A percentile compares a stretch with the other conserved stretches of the same genome.
phyloP scores from a whole-genome alignment of 2,329 filamentous ascomycete species.

The Dactylellina drechsleri region DNA sequence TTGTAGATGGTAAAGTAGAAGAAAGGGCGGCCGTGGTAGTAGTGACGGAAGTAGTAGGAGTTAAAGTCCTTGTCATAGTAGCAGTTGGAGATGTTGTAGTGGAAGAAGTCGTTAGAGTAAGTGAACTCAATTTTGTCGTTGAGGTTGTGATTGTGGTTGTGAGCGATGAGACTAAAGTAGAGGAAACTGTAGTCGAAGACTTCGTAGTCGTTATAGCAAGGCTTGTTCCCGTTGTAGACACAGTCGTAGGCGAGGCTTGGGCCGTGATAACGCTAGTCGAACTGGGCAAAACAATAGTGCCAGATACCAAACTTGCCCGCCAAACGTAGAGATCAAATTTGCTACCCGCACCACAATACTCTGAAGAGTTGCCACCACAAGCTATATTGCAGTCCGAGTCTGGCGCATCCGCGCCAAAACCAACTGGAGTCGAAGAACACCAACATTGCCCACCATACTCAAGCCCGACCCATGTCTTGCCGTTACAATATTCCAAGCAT shows the following conservation, averaged over 20 bases:
- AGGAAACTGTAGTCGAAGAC: conserved; percentile 2
- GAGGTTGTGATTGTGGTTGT: conserved; percentile 16
- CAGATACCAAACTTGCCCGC: neutral
- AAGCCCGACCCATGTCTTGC: conserved; percentile 43
- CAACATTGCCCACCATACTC: conserved; percentile 54
- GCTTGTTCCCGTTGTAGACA: no score
- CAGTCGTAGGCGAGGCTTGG: no score
- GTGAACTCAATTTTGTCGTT: conserved; percentile 48
- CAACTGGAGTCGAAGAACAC: conserved; percentile 24
- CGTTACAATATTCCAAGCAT: conserved; percentile 48
- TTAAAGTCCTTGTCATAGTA: conserved; percentile 8
- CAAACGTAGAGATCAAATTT: conserved; percentile 39
- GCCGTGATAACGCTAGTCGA: no score
- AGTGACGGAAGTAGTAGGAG: conserved; percentile 10
- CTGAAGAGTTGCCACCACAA: conserved; percentile 36
- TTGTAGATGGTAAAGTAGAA: conserved; percentile 8
- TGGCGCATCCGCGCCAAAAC: conserved; percentile 22
- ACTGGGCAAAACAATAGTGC: no score
- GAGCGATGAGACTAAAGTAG: conserved; percentile 5
- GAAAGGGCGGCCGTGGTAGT: neutral
- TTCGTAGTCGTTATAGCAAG: no score
- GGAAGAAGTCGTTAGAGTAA: conserved; percentile 11
- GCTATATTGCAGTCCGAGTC: conserved; percentile 18
- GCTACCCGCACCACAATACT: conserved; percentile 52
- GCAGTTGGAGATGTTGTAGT: conserved; percentile 13